Conservation (phyloP, 805 yeast genomes). For the Pichia gijzeniarum region DNA sequence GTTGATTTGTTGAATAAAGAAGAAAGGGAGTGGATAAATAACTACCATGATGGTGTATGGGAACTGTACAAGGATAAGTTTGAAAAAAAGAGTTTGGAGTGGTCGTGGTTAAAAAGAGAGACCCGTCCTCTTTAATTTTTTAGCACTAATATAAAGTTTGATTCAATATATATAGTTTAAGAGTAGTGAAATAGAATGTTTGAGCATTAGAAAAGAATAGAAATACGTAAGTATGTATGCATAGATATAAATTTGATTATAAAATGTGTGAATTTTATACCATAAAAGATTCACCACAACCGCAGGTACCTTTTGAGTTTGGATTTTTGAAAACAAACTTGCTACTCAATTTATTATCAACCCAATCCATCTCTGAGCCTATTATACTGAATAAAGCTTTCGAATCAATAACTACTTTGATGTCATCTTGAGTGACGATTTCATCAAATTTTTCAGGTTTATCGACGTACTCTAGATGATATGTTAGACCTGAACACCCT, state of each 20-base stretch:
- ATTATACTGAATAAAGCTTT: slow-evolving; percentile 93
- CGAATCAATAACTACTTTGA: slow-evolving; percentile 86
- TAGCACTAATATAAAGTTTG: not conserved
- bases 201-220: not conserved
- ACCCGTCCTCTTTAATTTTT: slow-evolving; percentile 26
- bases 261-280: slow-evolving; percentile 39
- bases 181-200: not conserved
- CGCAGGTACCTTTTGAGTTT: slow-evolving; percentile 95
- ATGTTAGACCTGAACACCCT: slow-evolving; percentile 94
- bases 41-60: slow-evolving; percentile 44
- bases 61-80: slow-evolving; percentile 35
- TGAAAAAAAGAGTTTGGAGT: slow-evolving; percentile 33
- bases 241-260: not conserved
- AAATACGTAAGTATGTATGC: not conserved
- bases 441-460: slow-evolving; percentile 95
- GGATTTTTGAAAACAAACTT: slow-evolving; percentile 93
- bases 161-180: not conserved
- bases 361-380: slow-evolving; percentile 98
- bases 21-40: slow-evolving; percentile 46
- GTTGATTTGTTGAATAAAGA: slow-evolving; percentile 34
- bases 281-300: slow-evolving; percentile 98
- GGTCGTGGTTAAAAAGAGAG: slow-evolving; percentile 46
- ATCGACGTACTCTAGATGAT: slow-evolving; percentile 83
- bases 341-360: slow-evolving; percentile 84
- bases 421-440: slow-evolving; percentile 87